Base-by-base conservation (phyloP, 345 rosid genomes). In the Lenwebbia sp. region DNA sequence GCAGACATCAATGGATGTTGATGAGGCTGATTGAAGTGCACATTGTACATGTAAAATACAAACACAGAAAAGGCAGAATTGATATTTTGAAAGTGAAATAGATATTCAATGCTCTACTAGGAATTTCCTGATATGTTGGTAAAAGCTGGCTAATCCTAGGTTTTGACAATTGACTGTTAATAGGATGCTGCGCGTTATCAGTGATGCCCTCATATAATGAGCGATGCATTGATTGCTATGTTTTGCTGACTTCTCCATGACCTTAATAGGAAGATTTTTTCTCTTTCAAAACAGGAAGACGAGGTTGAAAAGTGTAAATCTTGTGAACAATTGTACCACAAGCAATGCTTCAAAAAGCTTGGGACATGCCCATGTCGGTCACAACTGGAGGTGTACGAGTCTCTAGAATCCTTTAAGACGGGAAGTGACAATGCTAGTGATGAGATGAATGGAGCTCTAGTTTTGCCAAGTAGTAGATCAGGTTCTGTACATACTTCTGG, bases 251-350 rank as follows among this genome's bases (percentile, higher is more conserved):
- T 0, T 62, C 75, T 62, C 26, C 78, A 37, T 70, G 47, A 70
- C 41, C 22, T 70, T 19, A 33, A 37, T 70, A 19, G 78, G 47
- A 85, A 70, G 25, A 17, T 62, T 37, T 70, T 70, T 37, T 62
- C 75, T 37, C 78, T 70, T 70, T 70, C 58, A 85, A 65, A 89
- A 88, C 96, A 97, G 99, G 98, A 96, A 92, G 94, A 90, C 58
- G 96, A 93, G 90, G 87, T 90, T 83, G 92, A 89, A 58, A 94
- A 84, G 92, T 97, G 99, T 60, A 83, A 84, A 47, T 87, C 93
- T 23, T 97, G 99, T 84, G 90, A 90, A 75, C 90, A 89, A 19
- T 94, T 90, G 53, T 95, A 93, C 90, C 99, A 97, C 86, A 93
- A 92, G 90, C 87, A 89, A 76, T 97, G 99, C 93, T 95, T 96